Base-by-base conservation (phyloP, 176 grass and related monocot species). In the Echinochloa phyllopogon region DNA sequence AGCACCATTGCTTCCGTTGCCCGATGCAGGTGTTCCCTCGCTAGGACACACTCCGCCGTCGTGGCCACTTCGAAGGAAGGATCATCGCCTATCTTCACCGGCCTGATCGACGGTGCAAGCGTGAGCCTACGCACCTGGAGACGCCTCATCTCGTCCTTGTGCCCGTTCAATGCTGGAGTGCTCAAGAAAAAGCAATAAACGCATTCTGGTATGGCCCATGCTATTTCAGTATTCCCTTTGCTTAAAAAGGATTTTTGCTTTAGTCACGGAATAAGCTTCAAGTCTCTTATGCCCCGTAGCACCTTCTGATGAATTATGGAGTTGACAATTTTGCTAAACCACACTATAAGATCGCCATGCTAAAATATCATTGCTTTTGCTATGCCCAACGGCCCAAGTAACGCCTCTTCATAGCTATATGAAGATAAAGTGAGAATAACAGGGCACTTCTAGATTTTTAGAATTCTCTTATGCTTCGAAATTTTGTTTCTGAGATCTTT, bases 201-300 rank as follows among this genome's bases (percentile, higher is more conserved):
- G 11, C 13, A 74, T 93, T 87, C 70, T 98, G 89, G 96, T 98
- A 98, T 47, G 60, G 6, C 13, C 72, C 64, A 80, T 69, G 18
- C 17, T 82, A 29, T 40, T 77, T 60, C 38, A n/a, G n/a, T n/a
- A n/a, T n/a, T n/a, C n/a, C n/a, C 81, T 82, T 11, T 51, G 2
- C 79, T 77, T 55, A 40, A 14, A 64, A 41, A 18, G 2, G n/a
- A n/a, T n/a, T 6, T 36, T n/a, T 53, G 6, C 39, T 83, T 74
- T 15, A 25, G 11, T 25, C 37, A 42, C 50, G 4, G 13, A 72
- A 78, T 65, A 17, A 75, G n/a, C 15, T 27, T 79, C 13, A 50
- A 6, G 39, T 13, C 6, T 75, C 18, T 6, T 37, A 47, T 75
- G 25, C 0, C 6, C 8, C 10, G 29, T 51, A 67, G 16, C 61